phyloP scores from a whole-genome alignment of 139 green algal species.

The Coelastrella sp. region DNA sequence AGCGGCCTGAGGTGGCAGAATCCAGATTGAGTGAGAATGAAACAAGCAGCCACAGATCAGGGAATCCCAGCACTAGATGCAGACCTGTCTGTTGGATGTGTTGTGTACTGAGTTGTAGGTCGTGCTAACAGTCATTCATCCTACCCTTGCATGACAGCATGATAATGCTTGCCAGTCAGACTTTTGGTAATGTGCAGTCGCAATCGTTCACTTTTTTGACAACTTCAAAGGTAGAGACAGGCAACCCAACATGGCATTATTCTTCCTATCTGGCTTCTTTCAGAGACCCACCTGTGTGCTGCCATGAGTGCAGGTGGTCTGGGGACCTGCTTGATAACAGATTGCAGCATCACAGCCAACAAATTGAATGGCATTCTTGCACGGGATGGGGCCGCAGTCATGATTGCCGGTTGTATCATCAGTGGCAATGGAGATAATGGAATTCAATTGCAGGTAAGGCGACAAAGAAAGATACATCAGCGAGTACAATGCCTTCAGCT shows the following conservation, averaged over 20 bases:
- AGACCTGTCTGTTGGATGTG: too few relatives aligned
- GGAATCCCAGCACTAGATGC: too few relatives aligned
- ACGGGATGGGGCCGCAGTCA: conserved; percentile 1
- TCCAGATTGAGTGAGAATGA: too few relatives aligned
- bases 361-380: conserved; percentile 32
- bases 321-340: background rate
- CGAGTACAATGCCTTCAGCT: background rate
- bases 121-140: too few relatives aligned
- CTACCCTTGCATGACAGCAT: too few relatives aligned
- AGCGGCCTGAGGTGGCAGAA: too few relatives aligned
- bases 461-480: too few relatives aligned
- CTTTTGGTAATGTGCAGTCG: too few relatives aligned
- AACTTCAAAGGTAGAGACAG: background rate
- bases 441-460: conserved; percentile 13
- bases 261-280: background rate
- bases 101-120: too few relatives aligned
- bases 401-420: background rate
- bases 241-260: background rate
- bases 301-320: background rate
- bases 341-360: conserved; percentile 29
- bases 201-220: too few relatives aligned
- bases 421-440: conserved; percentile 3
- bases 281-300: background rate
- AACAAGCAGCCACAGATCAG: too few relatives aligned
- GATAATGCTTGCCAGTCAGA: too few relatives aligned